A percentile compares a stretch with the other conserved stretches of the same genome.
phyloP scores from a whole-genome alignment of 2,329 filamentous ascomycete species.

The Cordyceps cateniannulata region DNA sequence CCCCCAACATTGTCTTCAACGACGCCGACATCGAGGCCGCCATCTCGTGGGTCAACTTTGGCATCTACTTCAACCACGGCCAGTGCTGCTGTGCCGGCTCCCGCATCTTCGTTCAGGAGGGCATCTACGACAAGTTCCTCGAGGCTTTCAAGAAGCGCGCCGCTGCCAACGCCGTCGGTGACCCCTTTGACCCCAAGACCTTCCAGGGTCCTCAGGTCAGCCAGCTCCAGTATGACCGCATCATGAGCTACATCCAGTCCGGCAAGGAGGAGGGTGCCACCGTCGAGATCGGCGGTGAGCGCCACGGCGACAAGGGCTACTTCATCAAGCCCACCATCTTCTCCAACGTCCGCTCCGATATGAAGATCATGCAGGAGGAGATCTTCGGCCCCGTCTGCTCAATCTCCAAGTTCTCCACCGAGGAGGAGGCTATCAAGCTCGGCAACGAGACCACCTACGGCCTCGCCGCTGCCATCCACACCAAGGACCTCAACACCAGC shows the following conservation, averaged over 20 bases:
- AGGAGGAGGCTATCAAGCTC: conserved; percentile 66
- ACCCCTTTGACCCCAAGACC: conserved; percentile 67
- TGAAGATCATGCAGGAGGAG: conserved; percentile 84
- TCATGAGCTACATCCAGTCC: conserved; percentile 70
- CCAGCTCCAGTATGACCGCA: conserved; percentile 73
- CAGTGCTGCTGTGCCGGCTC: conserved; percentile 65
- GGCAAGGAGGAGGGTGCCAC: conserved; percentile 48
- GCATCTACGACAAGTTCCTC: conserved; percentile 78
- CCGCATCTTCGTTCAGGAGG: conserved; percentile 74
- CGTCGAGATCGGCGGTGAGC: conserved; percentile 43
- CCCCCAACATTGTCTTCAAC: conserved; percentile 67
- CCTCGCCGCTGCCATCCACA: conserved; percentile 73
- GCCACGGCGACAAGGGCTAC: conserved; percentile 66
- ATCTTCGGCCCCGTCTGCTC: conserved; percentile 81
- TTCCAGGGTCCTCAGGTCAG: conserved; percentile 82
- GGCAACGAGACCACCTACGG: conserved; percentile 72
- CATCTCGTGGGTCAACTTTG: conserved; percentile 66
- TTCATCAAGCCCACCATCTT: conserved; percentile 87
- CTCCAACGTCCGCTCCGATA: conserved; percentile 66
- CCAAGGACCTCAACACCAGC: conserved; percentile 69
- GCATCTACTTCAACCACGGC: conserved; percentile 55
- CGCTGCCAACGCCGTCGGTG: conserved; percentile 64
- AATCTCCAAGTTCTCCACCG: conserved; percentile 73
- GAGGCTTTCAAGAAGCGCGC: conserved; percentile 68
- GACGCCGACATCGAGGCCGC: conserved; percentile 68